These are phyloP conservation scores for Lasiosphaeria hispida DNA, from an alignment of 495 filamentous ascomycete species.

Conservation along the genomic window DNA sequence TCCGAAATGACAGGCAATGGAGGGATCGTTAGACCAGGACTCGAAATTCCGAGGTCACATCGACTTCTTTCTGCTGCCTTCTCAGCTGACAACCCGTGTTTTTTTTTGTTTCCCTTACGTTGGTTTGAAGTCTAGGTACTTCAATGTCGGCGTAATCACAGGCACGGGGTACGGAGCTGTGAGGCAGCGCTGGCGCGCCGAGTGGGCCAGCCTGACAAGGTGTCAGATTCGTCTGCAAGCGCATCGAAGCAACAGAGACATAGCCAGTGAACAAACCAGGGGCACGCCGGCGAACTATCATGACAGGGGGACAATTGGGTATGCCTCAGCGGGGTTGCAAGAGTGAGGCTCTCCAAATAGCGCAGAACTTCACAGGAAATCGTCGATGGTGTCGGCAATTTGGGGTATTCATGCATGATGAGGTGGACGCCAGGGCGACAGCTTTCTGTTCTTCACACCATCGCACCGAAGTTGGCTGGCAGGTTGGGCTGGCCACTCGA, in stretches of 20 bases:
- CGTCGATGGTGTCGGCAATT: constrained; percentile 11
- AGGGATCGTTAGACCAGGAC: constrained; percentile 12
- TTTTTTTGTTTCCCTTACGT: background rate
- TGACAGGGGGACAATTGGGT: no score
- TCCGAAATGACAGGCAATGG: constrained; percentile 8
- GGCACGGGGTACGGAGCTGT: no score
- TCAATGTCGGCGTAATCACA: no score
- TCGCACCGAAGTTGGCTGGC: background rate
- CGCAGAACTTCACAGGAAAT: background rate
- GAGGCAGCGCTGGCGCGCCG: no score
- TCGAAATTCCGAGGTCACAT: background rate
- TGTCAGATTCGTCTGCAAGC: no score
- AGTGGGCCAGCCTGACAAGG: no score
- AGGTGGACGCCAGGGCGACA: constrained; percentile 25
- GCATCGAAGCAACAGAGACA: no score
- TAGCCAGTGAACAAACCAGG: no score
- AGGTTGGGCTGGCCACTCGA: background rate
- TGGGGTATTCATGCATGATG: constrained; percentile 40
- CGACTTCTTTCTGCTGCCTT: background rate
- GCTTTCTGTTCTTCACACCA: background rate
- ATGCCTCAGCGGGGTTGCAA: no score
- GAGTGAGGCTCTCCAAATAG: background rate
- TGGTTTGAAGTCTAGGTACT: no score
- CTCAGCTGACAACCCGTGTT: background rate
- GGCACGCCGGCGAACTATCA: no score